These are phyloP conservation scores for Rubroboletus pulcherrimus DNA, from an alignment of 768 basidiomycete genomes.

Conservation along the genomic window DNA sequence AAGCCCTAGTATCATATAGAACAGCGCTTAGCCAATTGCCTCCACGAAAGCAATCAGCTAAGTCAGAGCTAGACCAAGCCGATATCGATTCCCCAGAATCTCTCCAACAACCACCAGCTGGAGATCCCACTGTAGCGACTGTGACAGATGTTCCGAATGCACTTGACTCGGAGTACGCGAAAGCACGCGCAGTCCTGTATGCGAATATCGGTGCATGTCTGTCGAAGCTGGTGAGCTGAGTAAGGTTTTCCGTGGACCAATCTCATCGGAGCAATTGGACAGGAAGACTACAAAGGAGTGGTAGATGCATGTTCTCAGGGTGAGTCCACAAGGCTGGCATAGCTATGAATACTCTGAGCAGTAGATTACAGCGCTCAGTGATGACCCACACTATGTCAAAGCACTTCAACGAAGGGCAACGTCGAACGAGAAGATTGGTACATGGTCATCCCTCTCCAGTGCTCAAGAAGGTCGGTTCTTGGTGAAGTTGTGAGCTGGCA, in stretches of 20 bases:
- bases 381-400: conserved; percentile 84
- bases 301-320: conserved; percentile 82
- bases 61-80: conserved; percentile 15
- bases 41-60: conserved; percentile 31
- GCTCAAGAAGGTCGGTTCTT: conserved; percentile 73
- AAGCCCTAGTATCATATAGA: conserved; percentile 68
- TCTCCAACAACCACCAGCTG: conserved; percentile 10
- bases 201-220: conserved; percentile 89
- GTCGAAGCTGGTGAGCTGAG: conserved; percentile 62
- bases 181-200: conserved; percentile 67
- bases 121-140: neutral
- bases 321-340: conserved; percentile 13
- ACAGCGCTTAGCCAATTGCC: conserved; percentile 68
- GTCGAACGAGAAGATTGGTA: conserved; percentile 74
- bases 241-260: neutral
- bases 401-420: conserved; percentile 85
- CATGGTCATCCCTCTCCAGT: conserved; percentile 79
- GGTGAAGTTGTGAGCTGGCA: neutral
- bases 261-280: conserved; percentile 3
- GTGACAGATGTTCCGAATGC: conserved; percentile 25
- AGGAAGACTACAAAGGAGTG: conserved; percentile 79
- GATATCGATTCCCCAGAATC: conserved; percentile 20
- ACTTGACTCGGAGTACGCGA: conserved; percentile 46
- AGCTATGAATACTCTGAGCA: neutral
- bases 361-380: conserved; percentile 61